These are phyloP conservation scores for Pythium periplocum DNA, from an alignment of 352 stramenopile genomes.

Conservation along the genomic window DNA sequence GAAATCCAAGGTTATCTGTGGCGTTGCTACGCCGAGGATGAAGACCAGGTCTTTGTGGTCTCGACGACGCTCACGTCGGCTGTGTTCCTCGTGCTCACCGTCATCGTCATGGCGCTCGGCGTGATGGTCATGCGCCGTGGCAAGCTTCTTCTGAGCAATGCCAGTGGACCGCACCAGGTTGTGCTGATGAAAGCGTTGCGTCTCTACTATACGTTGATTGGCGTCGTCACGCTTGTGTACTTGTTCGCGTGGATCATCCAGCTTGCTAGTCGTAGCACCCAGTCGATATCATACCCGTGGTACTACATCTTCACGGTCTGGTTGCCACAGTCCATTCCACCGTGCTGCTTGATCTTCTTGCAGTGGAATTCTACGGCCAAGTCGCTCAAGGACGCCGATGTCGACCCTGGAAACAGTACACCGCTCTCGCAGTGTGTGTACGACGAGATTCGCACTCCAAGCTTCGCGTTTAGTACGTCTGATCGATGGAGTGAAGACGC, in stretches of 20 bases:
- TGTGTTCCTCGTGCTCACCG: constrained; percentile 70
- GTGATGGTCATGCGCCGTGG: constrained; percentile 85
- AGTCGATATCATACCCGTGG: constrained; percentile 77
- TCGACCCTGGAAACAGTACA: constrained; percentile 31
- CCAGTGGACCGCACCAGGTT: constrained; percentile 62
- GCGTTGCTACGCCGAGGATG: constrained; percentile 67
- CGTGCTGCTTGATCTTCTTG: constrained; percentile 82
- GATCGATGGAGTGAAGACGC: constrained; percentile 55
- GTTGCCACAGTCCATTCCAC: constrained; percentile 79
- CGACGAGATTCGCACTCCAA: constrained; percentile 71
- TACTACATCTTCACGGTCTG: constrained; percentile 88
- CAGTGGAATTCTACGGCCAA: constrained; percentile 86
- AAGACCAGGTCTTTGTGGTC: constrained; percentile 73
- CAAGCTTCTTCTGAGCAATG: constrained; percentile 66
- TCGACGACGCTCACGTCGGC: constrained; percentile 76
- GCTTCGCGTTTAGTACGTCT: constrained; percentile 65
- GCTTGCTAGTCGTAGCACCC: constrained; percentile 55
- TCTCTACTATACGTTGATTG: constrained; percentile 83
- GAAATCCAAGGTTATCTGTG: constrained; percentile 84
- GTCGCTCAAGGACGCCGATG: constrained; percentile 63
- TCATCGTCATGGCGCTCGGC: constrained; percentile 76
- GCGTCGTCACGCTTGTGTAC: constrained; percentile 81
- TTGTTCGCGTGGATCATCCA: constrained; percentile 82
- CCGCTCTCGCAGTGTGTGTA: constrained; percentile 58
- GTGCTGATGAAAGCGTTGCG: constrained; percentile 82